Evolutionary conservation across 305 asterid species (phyloP).

Genomic region (Nicotiana rustica): DNA sequence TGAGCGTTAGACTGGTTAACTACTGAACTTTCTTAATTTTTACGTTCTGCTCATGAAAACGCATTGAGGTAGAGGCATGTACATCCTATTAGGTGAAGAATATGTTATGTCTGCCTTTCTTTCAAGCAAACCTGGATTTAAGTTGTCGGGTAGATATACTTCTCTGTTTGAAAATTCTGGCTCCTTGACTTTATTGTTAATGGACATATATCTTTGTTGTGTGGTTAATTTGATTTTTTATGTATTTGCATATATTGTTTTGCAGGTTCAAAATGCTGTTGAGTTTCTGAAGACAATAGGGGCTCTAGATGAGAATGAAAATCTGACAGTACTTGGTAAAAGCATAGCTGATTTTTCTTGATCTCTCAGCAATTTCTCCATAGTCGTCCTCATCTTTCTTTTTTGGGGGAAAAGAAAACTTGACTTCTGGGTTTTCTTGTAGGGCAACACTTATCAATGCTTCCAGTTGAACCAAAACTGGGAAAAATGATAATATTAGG

Average conservation of each 20-base stretch:
- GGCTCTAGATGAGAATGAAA: constrained; percentile 89
- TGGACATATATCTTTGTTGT: constrained; percentile 11
- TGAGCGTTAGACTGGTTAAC: neutral
- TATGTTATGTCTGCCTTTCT: constrained; percentile 1
- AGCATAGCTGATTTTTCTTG: constrained; percentile 32
- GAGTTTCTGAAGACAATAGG: constrained; percentile 90
- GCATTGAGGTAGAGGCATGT: neutral
- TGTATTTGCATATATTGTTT: constrained; percentile 39
- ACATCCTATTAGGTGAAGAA: constrained; percentile 24
- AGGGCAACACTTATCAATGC: constrained; percentile 86
- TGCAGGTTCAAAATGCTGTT: constrained; percentile 93
- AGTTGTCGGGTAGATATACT: constrained; percentile 19
- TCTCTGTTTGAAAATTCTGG: neutral
- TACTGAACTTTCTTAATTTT: neutral
- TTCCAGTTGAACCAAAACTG: constrained; percentile 98
- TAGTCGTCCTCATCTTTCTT: constrained; percentile 6
- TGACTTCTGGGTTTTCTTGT: constrained; percentile 46
- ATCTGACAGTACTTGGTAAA: constrained; percentile 82
- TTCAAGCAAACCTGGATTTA: constrained; percentile 23
- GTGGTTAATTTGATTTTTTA: constrained; percentile 27
- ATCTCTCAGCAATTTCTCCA: neutral
- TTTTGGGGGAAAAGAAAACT: constrained; percentile 18
- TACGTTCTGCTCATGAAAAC: constrained; percentile 1
- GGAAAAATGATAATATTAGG: constrained; percentile 95
- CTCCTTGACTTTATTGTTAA: neutral